Evolutionary conservation across 2,329 filamentous ascomycete species (phyloP).

Genomic region (Exophiala spinifera): DNA sequence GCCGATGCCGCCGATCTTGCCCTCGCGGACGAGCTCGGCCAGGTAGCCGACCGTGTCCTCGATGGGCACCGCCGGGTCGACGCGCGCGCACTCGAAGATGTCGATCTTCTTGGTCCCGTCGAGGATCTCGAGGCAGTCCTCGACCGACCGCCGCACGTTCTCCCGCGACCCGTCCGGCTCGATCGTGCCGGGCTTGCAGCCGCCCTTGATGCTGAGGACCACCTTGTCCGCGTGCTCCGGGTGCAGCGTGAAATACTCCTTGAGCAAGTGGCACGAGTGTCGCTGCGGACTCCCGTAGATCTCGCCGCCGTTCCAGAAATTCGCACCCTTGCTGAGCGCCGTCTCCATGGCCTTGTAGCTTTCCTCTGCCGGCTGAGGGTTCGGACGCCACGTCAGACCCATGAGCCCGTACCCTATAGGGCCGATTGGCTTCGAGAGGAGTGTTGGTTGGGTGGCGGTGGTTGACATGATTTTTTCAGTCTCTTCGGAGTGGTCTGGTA

Average conservation of each 20-base stretch:
- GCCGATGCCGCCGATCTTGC: slow-evolving; percentile 45
- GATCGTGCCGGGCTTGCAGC: slow-evolving; percentile 37
- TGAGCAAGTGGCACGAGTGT: slow-evolving; percentile 59
- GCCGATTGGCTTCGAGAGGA: slow-evolving; percentile 48
- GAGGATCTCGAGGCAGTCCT: slow-evolving; percentile 54
- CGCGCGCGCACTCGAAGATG: slow-evolving; percentile 58
- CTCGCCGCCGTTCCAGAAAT: slow-evolving; percentile 62
- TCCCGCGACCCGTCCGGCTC: slow-evolving; percentile 53
- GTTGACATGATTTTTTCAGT: slow-evolving; percentile 9
- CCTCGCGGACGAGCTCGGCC: slow-evolving; percentile 40
- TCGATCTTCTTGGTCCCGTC: slow-evolving; percentile 56
- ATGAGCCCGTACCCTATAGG: slow-evolving; percentile 50
- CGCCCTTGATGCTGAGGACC: slow-evolving; percentile 62
- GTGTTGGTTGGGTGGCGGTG: slow-evolving; percentile 10
- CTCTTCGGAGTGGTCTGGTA: too few species aligned
- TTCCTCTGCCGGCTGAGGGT: slow-evolving; percentile 32
- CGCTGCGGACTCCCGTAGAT: slow-evolving; percentile 60
- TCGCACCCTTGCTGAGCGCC: slow-evolving; percentile 47
- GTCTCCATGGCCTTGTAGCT: slow-evolving; percentile 55
- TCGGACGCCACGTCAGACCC: slow-evolving; percentile 38
- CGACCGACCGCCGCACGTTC: slow-evolving; percentile 56
- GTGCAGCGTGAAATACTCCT: slow-evolving; percentile 61
- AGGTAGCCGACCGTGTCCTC: slow-evolving; percentile 45
- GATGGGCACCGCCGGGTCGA: slow-evolving; percentile 52
- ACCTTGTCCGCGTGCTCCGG: slow-evolving; percentile 63